A percentile compares a stretch with the other conserved stretches of the same genome.
phyloP scores from a whole-genome alignment of 1,139 yeast species.

The Geotrichum klebahnii region DNA sequence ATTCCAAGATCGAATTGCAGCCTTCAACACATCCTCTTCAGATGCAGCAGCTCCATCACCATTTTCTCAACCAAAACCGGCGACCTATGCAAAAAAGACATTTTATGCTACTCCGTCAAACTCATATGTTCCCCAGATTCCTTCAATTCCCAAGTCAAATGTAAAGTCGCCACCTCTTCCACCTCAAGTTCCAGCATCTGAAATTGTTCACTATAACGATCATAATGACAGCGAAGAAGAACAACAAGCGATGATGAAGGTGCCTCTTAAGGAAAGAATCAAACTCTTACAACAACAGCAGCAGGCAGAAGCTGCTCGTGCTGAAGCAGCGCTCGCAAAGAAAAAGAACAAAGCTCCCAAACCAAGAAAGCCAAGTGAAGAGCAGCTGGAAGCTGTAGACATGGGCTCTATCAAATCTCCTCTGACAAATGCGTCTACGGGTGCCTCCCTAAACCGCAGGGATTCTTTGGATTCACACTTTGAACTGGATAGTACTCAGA shows the following conservation, averaged over 20 bases:
- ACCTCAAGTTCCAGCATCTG: conserved; percentile 26
- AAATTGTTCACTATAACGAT: conserved; percentile 17
- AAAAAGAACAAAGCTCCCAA: conserved; percentile 50
- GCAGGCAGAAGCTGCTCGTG: conserved; percentile 72
- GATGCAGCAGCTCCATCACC: conserved; percentile 43
- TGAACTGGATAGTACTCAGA: conserved; percentile 25
- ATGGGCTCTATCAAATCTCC: conserved; percentile 11
- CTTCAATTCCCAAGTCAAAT: conserved; percentile 21
- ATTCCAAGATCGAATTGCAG: conserved; percentile 44
- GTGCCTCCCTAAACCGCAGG: neutral
- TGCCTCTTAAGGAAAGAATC: conserved; percentile 83
- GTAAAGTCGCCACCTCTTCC: conserved; percentile 23
- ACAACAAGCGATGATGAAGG: conserved; percentile 60
- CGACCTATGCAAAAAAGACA: conserved; percentile 40
- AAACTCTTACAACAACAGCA: conserved; percentile 78
- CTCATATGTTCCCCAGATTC: conserved; percentile 38
- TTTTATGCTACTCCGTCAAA: conserved; percentile 44
- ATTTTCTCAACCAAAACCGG: conserved; percentile 33
- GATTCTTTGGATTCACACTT: neutral
- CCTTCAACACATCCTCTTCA: conserved; percentile 41
- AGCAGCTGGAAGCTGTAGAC: conserved; percentile 4
- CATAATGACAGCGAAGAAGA: conserved; percentile 36
- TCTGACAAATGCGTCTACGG: neutral
- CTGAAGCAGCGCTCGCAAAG: conserved; percentile 58
- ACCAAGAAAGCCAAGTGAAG: conserved; percentile 4